Conservation (phyloP, 2,329 filamentous ascomycete species). For the Coniella vitis region DNA sequence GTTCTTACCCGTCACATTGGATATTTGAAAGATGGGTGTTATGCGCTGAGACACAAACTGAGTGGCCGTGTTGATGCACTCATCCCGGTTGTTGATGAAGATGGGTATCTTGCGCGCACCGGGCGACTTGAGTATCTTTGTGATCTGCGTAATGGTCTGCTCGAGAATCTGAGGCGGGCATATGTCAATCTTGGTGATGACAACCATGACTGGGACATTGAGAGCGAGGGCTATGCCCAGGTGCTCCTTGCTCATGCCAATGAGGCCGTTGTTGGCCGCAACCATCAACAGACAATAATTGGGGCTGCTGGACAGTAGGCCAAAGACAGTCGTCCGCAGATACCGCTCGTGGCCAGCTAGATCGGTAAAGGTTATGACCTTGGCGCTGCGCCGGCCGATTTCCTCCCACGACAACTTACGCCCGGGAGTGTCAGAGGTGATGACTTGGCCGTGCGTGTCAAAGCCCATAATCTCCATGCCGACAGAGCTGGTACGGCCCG, state of each 20-base stretch:
- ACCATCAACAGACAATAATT: constrained; percentile 99
- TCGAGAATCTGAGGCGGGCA: constrained; percentile 92
- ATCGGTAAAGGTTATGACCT: constrained; percentile 95
- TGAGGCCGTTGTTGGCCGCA: constrained; percentile 91
- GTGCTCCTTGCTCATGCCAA: constrained; percentile 98
- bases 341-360: constrained; percentile 94
- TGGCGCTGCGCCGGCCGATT: constrained; percentile 88
- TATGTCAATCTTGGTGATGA: constrained; percentile 97
- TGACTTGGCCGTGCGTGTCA: constrained; percentile 75
- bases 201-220: constrained; percentile 96
- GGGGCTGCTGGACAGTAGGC: constrained; percentile 85
- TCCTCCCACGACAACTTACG: constrained; percentile 91
- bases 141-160: constrained; percentile 87
- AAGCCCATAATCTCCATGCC: constrained; percentile 99
- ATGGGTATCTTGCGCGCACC: constrained; percentile 93
- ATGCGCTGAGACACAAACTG: constrained; percentile 95
- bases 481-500: constrained; percentile 88
- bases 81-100: constrained; percentile 85
- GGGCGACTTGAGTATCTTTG: constrained; percentile 86
- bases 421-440: constrained; percentile 74
- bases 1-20: constrained; percentile 90
- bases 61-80: constrained; percentile 89
- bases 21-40: constrained; percentile 95
- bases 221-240: constrained; percentile 88
- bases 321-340: constrained; percentile 91